Base-by-base conservation (phyloP, 2,329 filamentous ascomycete species). In the Alternaria burnsii region DNA sequence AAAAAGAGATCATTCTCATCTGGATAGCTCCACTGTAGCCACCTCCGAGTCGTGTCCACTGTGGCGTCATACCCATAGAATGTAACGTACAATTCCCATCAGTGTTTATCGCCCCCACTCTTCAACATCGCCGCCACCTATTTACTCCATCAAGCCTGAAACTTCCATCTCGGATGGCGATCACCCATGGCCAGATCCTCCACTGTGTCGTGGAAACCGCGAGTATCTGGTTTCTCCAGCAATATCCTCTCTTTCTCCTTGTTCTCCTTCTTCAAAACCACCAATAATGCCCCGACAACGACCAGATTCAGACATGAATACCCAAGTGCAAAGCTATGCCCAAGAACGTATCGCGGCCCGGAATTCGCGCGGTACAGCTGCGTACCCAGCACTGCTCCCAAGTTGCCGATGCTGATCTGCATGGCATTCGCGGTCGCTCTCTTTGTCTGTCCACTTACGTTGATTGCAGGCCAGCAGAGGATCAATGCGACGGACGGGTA, bases 371-470 rank as follows among this genome's bases (percentile, higher is more conserved):
- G 63, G 48, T 79, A 79, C 14, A 79, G 56, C 65, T 79, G 77
- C 16, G 76, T 79, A 5, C 77, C 77, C 8, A 79, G 41, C 4
- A 79, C 77, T n/a, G 71, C 76, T 5, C 76, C 77, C 76, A 82
- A 58, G 36, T 85, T 85, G 0, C 84, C 84, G 24, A 86, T 74
- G 0, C 76, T 80, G 36, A 86, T 81, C 68, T 85, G 83, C 64
- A 84, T 79, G 1, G 80, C 81, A 12, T 83, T 80, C 1, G 81
- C 80, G 30, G 83, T 81, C 4, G 84, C 80, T 43, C 82, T 81
- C 70, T 86, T 87, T 63, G 83, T 85, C 57, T 83, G 81, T 1
- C 84, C 85, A 0, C 82, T 81, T 1, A 86, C 71, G 59, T 87
- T 86, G 73, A 86, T 86, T 10, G 80, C 74, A 1, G 86, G 79